A percentile compares a stretch with the other conserved stretches of the same genome.
Evolutionary conservation across 2,329 filamentous ascomycete species (phyloP).

Genomic region (Eurotiales sp.): DNA sequence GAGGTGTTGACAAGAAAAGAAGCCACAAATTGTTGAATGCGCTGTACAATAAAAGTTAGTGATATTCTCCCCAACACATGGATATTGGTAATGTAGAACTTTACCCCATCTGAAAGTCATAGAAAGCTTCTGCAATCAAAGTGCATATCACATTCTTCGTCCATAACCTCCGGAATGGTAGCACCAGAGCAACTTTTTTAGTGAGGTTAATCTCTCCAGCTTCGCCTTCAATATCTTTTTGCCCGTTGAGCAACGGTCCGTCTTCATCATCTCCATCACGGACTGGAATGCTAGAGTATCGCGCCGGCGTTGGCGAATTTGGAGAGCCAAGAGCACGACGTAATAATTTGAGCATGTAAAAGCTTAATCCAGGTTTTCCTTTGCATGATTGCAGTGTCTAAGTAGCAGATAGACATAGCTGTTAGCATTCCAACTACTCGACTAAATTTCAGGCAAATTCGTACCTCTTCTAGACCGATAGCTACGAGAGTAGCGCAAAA

Average conservation of each 20-base stretch:
- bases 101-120: slow-evolving; percentile 64
- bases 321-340: slow-evolving; percentile 23
- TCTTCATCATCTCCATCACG: slow-evolving; percentile 33
- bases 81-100: neutral
- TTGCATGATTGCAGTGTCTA: slow-evolving; percentile 49
- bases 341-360: slow-evolving; percentile 27
- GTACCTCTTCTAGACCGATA: slow-evolving; percentile 61
- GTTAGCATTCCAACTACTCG: neutral
- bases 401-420: no score
- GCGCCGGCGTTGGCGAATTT: slow-evolving; percentile 28
- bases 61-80: neutral
- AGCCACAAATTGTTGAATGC: slow-evolving; percentile 76
- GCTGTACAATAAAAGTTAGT: slow-evolving; percentile 32
- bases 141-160: slow-evolving; percentile 54
- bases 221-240: slow-evolving; percentile 33
- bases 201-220: slow-evolving; percentile 31
- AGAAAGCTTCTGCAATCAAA: slow-evolving; percentile 62
- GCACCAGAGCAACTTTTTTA: slow-evolving; percentile 35
- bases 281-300: slow-evolving; percentile 32
- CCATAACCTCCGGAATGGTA: slow-evolving; percentile 52
- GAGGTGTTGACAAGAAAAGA: slow-evolving; percentile 71
- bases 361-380: slow-evolving; percentile 45
- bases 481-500: slow-evolving; percentile 54
- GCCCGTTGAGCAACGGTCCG: slow-evolving; percentile 28
- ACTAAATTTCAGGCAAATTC: neutral